phyloP scores from a whole-genome alignment of 169 alveolate genomes.

The Amoebophrya sp. region DNA sequence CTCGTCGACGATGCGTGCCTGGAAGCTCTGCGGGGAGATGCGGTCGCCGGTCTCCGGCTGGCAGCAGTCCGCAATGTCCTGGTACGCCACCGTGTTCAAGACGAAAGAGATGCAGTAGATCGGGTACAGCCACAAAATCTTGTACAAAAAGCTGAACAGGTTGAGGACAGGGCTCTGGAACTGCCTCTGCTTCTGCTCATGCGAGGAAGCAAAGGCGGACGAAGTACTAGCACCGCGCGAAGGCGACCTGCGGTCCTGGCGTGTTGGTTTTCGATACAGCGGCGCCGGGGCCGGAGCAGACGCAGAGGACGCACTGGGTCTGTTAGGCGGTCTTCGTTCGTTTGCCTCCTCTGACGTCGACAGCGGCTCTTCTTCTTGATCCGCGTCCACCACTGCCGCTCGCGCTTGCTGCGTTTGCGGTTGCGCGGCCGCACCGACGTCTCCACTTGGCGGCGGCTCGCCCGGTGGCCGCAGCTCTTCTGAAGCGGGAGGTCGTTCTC shows the following conservation, averaged over 20 bases:
- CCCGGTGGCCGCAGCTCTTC: too few species aligned
- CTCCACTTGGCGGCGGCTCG: too few species aligned
- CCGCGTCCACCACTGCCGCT: too few species aligned
- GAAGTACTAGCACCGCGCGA: not conserved
- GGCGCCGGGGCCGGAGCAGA: not conserved
- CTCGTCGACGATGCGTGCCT: slow-evolving; percentile 15
- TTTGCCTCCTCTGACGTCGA: too few species aligned
- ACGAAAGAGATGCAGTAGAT: not conserved
- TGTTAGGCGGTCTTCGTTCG: too few species aligned
- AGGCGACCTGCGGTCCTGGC: not conserved
- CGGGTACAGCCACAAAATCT: not conserved
- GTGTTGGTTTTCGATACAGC: not conserved
- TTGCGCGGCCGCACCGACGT: too few species aligned
- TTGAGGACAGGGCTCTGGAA: too few species aligned
- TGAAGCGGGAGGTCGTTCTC: too few species aligned
- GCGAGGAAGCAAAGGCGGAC: too few species aligned
- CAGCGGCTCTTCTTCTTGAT: too few species aligned
- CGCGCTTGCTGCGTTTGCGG: too few species aligned
- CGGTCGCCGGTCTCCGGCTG: not conserved
- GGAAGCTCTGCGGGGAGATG: not conserved
- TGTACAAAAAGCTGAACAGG: not conserved
- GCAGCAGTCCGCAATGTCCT: not conserved
- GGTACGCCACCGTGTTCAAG: not conserved
- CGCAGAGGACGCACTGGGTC: not conserved
- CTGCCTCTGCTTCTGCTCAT: too few species aligned